Evolutionary conservation across 108 stramenopile species (phyloP), one percentile per base, ranked within the genome.

Genomic region (Aurantiochytrium sp.): DNA sequence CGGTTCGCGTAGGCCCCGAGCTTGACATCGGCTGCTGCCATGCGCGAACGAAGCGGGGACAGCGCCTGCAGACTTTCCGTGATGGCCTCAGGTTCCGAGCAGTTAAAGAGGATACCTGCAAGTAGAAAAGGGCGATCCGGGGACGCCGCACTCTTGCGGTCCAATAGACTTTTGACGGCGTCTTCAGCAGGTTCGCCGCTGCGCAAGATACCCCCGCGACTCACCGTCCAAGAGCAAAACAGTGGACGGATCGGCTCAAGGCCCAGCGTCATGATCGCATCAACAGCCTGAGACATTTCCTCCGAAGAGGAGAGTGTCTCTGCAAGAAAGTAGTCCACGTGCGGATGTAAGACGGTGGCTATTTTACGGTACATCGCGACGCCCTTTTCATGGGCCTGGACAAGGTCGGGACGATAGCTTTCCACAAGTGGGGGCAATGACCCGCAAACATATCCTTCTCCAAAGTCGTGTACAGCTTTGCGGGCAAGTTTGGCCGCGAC

Each of bases 1-100:
- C 95, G 93, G 90, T 96, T 96, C 83, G 96, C 95, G 72, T 96
- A 96, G 19, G 96, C 96, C 47, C 96, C 96, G 44, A 96, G 71
- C 6, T 92, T 90, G 42, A 96, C 59, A 6, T 58, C 89, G 5
- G 44, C n/a, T 43, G 89, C 89, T 51, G 88, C 88, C 51, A 91
- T 91, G 47, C 76, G 53, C 23, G 91, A 43, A 25, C 88, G 72
- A 14, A 59, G 72, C 58, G 89, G 89, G 19, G 94, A 89, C 1
- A 91, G 58, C 18, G 89, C 5, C 73, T 92, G 72, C 21, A 96
- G 89, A 12, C 95, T 95, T 87, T 89, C 92, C 1, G 93, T 94
- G 12, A 96, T 95, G 5, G 95, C 93, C 90, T 96, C 96, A 0
- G 96, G 96, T 60, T 95, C 94, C 60, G 91, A 89, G 88, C 96